Evolutionary conservation across 2,329 filamentous ascomycete species (phyloP), one percentile per base, ranked within the genome.

Genomic region (Aspergillus melleus): DNA sequence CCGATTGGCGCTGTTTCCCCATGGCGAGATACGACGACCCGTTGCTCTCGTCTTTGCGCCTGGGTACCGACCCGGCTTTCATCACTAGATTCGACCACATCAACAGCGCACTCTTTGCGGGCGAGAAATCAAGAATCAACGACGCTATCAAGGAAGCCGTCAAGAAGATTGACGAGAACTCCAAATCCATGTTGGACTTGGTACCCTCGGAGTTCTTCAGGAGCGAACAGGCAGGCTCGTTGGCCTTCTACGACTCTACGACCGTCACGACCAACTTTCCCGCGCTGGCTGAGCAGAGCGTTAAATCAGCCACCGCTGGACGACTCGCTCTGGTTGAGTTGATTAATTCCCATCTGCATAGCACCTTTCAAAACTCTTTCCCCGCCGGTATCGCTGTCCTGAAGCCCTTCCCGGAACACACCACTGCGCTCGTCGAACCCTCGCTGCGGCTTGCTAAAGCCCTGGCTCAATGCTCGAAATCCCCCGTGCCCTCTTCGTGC

Each of bases 331-430:
- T 98, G 36, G 89, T 89, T 60, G 80, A 85, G 50, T 83, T 98
- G 60, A 90, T 97, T 72, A 93, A 90, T 70, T 84, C 88, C 2
- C 95, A 98, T 74, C 82, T 98, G 4, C 93, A 97, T 72, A 84
- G 84, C 56, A 90, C 88, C 11, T 98, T 95, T 86, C 92, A 96
- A 71, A 90, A 89, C 67, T 82, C 82, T 22, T 96, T 95, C 74
- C 80, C 85, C 1, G 82, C 84, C 44, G 94, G 95, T 30, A 89
- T 98, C 59, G 85, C 88, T 5, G 87, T 97, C 3, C 80, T 96
- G 49, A 93, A 96, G 73, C 92, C 94, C 0, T 82, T 90, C 20
- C 85, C 90, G 1, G 80, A 89, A 54, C 87, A 92, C 72, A 94
- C 90, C 44, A 90, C 89, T 1, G 83, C 86, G 16, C 81, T 96